Conservation (phyloP, 768 basidiomycete species). For the Boletus edulis region DNA sequence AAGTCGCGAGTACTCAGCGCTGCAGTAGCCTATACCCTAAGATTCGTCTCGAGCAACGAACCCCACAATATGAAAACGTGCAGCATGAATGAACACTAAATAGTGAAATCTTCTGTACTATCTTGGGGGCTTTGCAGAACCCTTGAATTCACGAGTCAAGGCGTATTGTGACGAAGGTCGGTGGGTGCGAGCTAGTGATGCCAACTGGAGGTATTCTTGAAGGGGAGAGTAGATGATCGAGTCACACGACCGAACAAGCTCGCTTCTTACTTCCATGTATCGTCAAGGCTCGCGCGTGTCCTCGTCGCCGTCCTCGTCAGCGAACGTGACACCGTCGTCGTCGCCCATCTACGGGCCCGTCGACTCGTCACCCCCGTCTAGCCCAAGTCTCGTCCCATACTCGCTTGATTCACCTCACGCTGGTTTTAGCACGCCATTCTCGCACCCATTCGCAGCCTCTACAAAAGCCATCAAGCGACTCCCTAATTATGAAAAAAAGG, state of each 20-base stretch:
- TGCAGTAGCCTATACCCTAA: no score
- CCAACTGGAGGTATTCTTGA: no score
- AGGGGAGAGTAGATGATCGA: no score
- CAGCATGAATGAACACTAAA: no score
- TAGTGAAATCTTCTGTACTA: no score
- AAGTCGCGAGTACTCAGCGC: no score
- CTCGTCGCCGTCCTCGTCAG: slow-evolving; percentile 13
- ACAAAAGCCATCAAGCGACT: slow-evolving; percentile 44
- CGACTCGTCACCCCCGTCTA: slow-evolving; percentile 38
- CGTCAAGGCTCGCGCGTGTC: not conserved
- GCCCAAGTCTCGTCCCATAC: slow-evolving; percentile 26
- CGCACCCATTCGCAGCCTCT: slow-evolving; percentile 60
- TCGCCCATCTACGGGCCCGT: slow-evolving; percentile 41
- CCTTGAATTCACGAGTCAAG: no score
- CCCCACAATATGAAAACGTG: no score
- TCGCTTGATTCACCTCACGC: slow-evolving; percentile 32
- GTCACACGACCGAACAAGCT: slow-evolving; percentile 10
- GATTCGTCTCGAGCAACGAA: no score
- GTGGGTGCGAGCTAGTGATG: no score
- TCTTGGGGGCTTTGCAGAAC: no score
- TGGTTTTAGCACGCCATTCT: slow-evolving; percentile 1
- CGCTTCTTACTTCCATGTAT: slow-evolving; percentile 10
- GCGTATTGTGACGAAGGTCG: no score
- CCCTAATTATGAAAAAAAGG: slow-evolving; percentile 45
- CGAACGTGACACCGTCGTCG: slow-evolving; percentile 46